Conservation (phyloP, 2,329 filamentous ascomycete species). For the Pyricularia pennisetigena region DNA sequence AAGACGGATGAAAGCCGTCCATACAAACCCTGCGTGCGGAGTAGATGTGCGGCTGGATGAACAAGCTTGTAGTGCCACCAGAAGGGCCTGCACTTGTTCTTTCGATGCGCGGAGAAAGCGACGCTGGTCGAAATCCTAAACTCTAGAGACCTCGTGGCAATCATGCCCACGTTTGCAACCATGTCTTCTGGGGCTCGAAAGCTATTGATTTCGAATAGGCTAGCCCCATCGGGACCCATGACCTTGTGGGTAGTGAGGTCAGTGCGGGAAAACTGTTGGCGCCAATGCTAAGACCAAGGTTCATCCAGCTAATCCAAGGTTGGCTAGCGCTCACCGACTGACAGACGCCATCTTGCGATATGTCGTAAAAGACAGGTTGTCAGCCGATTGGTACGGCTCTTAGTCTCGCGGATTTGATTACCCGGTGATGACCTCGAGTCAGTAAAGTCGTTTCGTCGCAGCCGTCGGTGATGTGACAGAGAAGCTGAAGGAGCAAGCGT, state of each 20-base stretch:
- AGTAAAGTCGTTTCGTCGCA: not conserved
- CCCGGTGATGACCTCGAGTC: not conserved
- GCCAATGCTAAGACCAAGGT: not conserved
- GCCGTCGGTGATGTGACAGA: not conserved
- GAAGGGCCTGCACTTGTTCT: not conserved
- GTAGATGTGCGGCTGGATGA: not conserved
- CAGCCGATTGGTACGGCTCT: not conserved
- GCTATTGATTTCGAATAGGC: not conserved
- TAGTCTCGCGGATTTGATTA: not conserved
- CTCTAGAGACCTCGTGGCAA: not conserved
- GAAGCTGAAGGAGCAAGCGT: not conserved
- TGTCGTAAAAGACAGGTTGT: not conserved
- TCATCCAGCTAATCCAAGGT: not conserved
- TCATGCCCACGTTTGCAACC: not conserved
- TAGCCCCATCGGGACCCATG: not conserved
- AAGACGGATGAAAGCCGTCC: not conserved
- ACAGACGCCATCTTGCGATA: not conserved
- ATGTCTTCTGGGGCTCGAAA: not conserved
- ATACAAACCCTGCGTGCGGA: not conserved
- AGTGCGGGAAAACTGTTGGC: not conserved
- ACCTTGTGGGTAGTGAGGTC: not conserved
- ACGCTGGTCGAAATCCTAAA: not conserved
- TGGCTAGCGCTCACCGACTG: not conserved
- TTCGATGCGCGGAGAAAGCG: not conserved
- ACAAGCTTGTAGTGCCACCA: not conserved